Base-by-base conservation (phyloP, 805 yeast genomes). In the Lipomyces oligophaga region DNA sequence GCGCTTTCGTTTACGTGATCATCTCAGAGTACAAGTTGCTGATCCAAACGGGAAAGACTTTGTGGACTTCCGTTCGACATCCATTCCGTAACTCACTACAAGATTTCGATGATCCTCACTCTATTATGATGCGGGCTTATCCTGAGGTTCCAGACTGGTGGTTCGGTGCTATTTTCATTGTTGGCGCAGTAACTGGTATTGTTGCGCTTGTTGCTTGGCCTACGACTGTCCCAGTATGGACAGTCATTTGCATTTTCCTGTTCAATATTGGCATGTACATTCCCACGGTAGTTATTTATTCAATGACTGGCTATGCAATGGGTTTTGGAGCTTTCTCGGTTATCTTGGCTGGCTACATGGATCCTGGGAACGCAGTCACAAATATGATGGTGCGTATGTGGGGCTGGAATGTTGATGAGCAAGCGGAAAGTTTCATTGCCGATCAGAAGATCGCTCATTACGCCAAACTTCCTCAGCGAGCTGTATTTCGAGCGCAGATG, bases 361-460 rank as follows among this genome's bases (percentile, higher is more conserved):
- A 44, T 32, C 79, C 79, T 16, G 78, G 78, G 40, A 74, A 76
- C 43, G 80, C 79, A 19, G 60, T 67, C 34, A 81, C 81, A 2
- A 62, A 77, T 45, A 75, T 74, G 69, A 66, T 74, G 10, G 60
- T 77, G 45, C 76, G 76, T 54, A 73, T 75, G 0, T 69, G 67
- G 43, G 79, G 78, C 38, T 75, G 76, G 35, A 80, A 78, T 58
- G 77, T 80, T 50, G 81, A 78, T 59, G 74, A 76, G 24, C 85
- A 80, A 64, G 83, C 85, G 13, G 78, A 79, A 47, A 74, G 69
- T 58, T 81, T 76, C 61, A 74, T 79, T 40, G 72, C 76, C 58
- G 77, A 77, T 57, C 71, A 69, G 55, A 78, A 77, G 58, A 63
- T 73, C 66, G 81, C 75, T 3, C 83, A 78, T 61, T 76, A 77